Conservation (phyloP, 2,329 filamentous ascomycete genomes). For the Phialophora tarda region DNA sequence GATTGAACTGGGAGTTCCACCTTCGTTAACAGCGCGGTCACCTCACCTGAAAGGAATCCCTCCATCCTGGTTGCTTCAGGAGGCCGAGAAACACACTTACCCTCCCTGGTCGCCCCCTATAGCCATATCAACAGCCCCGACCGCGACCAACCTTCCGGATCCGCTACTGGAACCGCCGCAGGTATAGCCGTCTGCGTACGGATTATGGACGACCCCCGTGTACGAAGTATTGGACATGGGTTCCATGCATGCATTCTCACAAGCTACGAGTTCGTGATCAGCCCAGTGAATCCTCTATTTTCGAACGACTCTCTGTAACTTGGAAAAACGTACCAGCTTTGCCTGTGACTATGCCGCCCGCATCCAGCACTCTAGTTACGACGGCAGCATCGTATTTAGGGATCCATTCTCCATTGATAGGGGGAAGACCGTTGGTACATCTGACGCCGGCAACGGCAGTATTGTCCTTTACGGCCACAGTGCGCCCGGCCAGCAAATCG, state of each 20-base stretch:
- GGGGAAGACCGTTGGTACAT: slow-evolving; percentile 51
- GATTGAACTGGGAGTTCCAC: slow-evolving; percentile 50
- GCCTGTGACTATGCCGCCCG: slow-evolving; percentile 52
- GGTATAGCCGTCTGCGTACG: slow-evolving; percentile 47
- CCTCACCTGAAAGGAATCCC: background rate
- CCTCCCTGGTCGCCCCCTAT: slow-evolving; percentile 45
- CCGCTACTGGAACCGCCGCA: slow-evolving; percentile 57
- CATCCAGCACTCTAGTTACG: slow-evolving; percentile 51
- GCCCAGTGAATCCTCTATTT: background rate
- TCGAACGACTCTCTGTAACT: background rate
- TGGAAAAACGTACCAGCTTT: slow-evolving; percentile 43
- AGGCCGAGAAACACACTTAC: slow-evolving; percentile 35
- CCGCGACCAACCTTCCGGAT: slow-evolving; percentile 51
- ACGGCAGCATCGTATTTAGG: slow-evolving; percentile 54
- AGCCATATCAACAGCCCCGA: slow-evolving; percentile 41
- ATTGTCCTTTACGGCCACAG: slow-evolving; percentile 49
- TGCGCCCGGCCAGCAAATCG: slow-evolving; percentile 11
- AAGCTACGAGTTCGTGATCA: slow-evolving; percentile 44
- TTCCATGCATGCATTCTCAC: slow-evolving; percentile 56
- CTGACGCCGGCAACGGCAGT: slow-evolving; percentile 54
- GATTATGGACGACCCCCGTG: slow-evolving; percentile 56
- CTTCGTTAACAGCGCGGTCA: background rate
- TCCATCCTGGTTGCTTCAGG: background rate
- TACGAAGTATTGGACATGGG: slow-evolving; percentile 53
- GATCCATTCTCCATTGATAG: slow-evolving; percentile 46